Evolutionary conservation across 1,284 basidiomycete species (phyloP), one percentile per base, ranked within the genome.

Genomic region (Apiotrichum veenhuisii): DNA sequence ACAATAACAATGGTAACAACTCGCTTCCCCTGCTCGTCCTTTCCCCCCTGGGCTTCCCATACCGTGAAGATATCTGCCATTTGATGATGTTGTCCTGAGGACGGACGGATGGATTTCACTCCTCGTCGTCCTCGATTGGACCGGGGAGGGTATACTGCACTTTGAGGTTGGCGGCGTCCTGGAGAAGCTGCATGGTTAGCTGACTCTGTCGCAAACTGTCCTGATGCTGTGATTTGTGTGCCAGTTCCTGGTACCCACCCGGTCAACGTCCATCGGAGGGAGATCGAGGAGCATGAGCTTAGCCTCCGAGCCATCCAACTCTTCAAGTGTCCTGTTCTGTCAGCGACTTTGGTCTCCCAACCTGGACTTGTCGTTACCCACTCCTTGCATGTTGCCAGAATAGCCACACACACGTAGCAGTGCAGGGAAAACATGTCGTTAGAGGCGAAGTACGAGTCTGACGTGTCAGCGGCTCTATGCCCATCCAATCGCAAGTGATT

Each of bases 391-490:
- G 75, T 75, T 15, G 66, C 58, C 2, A 77, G 54, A 17, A 77
- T 71, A 0, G 73, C 69, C 0, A 77, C 74, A 47, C 74, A 77
- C 18, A 75, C 73, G 46, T 75, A 77, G 50, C 71, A 73, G 54
- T 77, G 75, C 27, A 75, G 61, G 12, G 65, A 64, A 45, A 77
- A 77, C 67, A 73, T 75, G 60, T 74, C 68, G 26, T 73, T 67
- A 0, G 70, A 61, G 5, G 75, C 73, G 26, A 77, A 65, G 52
- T 75, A 77, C 5, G 73, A 64, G 55, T 75, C 75, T 75, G 57
- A 2, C n/a, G 2, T 43, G 15, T 60, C 22, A 56, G 45, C 26
- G n/a, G n/a, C n/a, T n/a, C n/a, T n/a, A n/a, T n/a, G n/a, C n/a
- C n/a, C n/a, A n/a, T n/a, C n/a, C n/a, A n/a, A n/a, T n/a, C n/a